These are phyloP conservation scores for Citrus reticulata DNA, from an alignment of 345 rosid genomes.

Conservation along the genomic window DNA sequence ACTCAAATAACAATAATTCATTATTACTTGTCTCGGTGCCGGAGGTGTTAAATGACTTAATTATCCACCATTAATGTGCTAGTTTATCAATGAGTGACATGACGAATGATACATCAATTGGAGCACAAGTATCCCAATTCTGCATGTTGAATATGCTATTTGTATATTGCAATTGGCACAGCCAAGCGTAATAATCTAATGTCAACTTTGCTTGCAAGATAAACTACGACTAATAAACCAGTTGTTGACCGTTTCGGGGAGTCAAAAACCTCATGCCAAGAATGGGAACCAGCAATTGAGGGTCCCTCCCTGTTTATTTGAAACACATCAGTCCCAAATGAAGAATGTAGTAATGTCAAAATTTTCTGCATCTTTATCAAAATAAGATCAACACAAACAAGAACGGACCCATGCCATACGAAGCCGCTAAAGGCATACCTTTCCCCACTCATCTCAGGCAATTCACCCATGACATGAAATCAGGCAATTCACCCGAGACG, in stretches of 20 bases:
- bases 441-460: slow-evolving; percentile 49
- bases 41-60: too few species aligned
- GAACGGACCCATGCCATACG: background rate
- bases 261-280: background rate
- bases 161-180: background rate
- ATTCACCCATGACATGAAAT: slow-evolving; percentile 40
- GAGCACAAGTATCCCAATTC: too few species aligned
- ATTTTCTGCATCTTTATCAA: too few species aligned
- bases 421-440: slow-evolving; percentile 42
- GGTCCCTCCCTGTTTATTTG: too few species aligned
- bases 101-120: too few species aligned
- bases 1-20: background rate
- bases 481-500: slow-evolving; percentile 35
- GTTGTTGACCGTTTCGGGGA: background rate
- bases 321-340: background rate
- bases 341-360: background rate
- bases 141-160: background rate
- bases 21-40: too few species aligned
- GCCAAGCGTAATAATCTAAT: background rate
- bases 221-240: background rate
- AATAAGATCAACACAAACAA: too few species aligned
- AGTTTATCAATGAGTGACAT: too few species aligned
- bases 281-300: background rate
- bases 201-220: background rate
- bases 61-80: too few species aligned